A percentile compares a stretch with the other conserved stretches of the same genome.
These are phyloP conservation scores for Aspergillus hortae DNA, from an alignment of 2,329 filamentous ascomycete genomes.

Conservation along the genomic window DNA sequence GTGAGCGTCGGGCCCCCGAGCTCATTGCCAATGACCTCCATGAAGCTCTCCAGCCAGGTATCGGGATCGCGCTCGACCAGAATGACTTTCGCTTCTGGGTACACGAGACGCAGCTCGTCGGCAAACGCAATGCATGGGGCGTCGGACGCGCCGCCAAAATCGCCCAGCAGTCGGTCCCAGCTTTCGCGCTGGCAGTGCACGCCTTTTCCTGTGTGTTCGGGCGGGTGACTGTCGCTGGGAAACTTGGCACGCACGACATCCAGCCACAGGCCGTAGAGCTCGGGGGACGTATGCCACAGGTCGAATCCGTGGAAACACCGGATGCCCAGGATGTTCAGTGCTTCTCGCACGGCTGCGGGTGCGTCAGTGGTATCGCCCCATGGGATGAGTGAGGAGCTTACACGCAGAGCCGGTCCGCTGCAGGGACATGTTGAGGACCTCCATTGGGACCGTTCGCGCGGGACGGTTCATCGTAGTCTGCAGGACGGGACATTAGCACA, in stretches of 20 bases:
- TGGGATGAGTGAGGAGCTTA: background rate
- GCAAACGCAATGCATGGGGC: constrained; percentile 14
- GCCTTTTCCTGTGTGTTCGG: constrained; percentile 38
- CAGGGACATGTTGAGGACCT: constrained; percentile 1
- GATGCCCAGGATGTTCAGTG: constrained; percentile 9
- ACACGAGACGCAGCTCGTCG: constrained; percentile 23
- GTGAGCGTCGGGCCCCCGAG: too few species aligned
- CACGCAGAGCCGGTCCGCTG: constrained; percentile 7
- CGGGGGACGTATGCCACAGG: constrained; percentile 1
- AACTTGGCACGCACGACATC: constrained; percentile 58
- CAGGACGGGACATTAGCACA: too few species aligned
- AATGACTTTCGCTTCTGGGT: constrained; percentile 18
- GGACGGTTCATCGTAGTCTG: too few species aligned
- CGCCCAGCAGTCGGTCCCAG: constrained; percentile 5
- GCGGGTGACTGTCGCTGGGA: constrained; percentile 27
- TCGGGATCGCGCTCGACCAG: constrained; percentile 23
- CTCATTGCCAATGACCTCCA: background rate
- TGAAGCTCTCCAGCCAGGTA: constrained; percentile 18
- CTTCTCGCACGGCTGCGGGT: constrained; percentile 8
- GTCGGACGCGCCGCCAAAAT: constrained; percentile 14
- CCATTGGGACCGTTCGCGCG: constrained; percentile 1
- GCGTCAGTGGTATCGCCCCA: background rate
- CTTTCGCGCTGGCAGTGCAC: constrained; percentile 16
- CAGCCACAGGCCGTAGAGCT: constrained; percentile 51
- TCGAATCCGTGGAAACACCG: constrained; percentile 9